Base-by-base conservation (phyloP, 768 basidiomycete genomes). In the Naganishia onofrii region DNA sequence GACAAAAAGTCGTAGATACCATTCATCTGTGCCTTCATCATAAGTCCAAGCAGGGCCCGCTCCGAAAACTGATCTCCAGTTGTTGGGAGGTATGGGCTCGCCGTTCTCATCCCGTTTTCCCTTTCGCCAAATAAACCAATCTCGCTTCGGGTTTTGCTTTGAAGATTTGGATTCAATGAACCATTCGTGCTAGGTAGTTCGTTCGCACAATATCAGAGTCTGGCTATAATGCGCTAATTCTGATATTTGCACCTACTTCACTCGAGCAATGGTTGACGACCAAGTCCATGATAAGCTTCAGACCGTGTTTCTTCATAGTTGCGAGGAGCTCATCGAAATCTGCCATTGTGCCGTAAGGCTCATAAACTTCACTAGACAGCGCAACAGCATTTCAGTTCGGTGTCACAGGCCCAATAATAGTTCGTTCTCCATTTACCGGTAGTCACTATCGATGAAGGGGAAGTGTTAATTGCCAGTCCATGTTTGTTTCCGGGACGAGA, bases 241-340 rank as follows among this genome's bases (percentile, higher is more conserved):
- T 8, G 42, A n/a, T 29, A 13, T 34, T 23, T 3, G 19, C 5
- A 15, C 68, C 51, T 57, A 69, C 66, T 38, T 71, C 68, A 52
- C 63, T 69, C 19, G 66, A 66, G 31, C 48, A 85, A 76, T 90
- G 89, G 77, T 90, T 90, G 10, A 88, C 87, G 31, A 90, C 90
- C 1, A 91, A 84, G 75, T 91, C 89, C 87, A 89, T 89, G 81
- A 90, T 85, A 23, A 90, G 83, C 74, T 89, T 89, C 86, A 91
- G 88, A 0, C 87, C 88, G 44, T 86, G 82, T 29, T 85, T 77
- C 71, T 90, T 88, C 17, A 85, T 82, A 2, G 66, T 74, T 34
- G 75, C 70, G 57, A 79, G 69, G 21, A 83, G 53, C 17, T 67
- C 65, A 12, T 63, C 57, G 19, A 44, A 60, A 38, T 66, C 70